Evolutionary conservation across 2,329 filamentous ascomycete species (phyloP), one percentile per base, ranked within the genome.

Genomic region (Fusarium graminum): DNA sequence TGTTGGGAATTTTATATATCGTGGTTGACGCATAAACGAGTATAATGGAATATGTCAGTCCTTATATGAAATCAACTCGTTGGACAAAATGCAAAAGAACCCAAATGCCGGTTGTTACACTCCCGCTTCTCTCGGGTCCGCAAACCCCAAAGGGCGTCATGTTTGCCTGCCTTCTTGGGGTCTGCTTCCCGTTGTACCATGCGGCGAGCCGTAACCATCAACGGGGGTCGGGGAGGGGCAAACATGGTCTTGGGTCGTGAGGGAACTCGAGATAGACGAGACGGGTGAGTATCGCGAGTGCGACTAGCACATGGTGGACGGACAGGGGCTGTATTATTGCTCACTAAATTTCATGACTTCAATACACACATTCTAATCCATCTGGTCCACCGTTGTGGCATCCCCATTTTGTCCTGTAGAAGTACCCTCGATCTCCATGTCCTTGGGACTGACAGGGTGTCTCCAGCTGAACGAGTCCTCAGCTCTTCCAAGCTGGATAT

Each of bases 401-500:
- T 70, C 64, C 0, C 69, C 69, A 22, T 69, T 71, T n/a, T 30
- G 28, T 22, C 56, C 58, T 22, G 50, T 57, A 32, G 43, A 51
- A n/a, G 54, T 69, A 6, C 71, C 73, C n/a, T 71, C 69, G 11
- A 81, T 79, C 61, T 82, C 80, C 50, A 71, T 74, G 62, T 88
- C 84, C 52, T 77, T 78, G 49, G 79, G 80, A 9, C 71, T 74
- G 9, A 89, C 81, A 9, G 76, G 72, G 49, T 79, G 75, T 45
- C 86, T 85, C 94, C 93, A 97, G 6, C 87, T 88, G 74, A 94
- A 92, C 56, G 82, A 80, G 76, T 98, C 94, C 76, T 90, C 82
- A 40, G 91, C 81, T 78, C 91, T 92, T 28, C 94, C 94, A 36
- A 87, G 85, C 82, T 98, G 94, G 63, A 98, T 93, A 2, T 88